Evolutionary conservation across 495 filamentous ascomycete genomes (phyloP).

Genomic region (Penicillium silybi): DNA sequence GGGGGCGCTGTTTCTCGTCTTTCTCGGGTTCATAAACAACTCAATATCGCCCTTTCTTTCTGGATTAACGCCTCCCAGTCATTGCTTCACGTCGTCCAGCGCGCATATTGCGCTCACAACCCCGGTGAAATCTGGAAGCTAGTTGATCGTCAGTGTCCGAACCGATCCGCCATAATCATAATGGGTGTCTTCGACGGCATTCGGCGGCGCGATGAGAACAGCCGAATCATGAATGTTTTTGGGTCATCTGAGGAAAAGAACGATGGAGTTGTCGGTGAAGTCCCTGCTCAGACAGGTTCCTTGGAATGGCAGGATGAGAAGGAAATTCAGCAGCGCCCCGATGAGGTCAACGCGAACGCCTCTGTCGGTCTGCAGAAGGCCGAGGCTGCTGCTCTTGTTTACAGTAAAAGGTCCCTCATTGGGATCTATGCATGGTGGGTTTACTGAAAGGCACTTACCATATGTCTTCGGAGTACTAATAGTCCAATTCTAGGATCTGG

Average conservation of each 20-base stretch:
- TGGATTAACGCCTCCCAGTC: no score
- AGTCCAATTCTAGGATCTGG: conserved; percentile 30
- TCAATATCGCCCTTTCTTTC: no score
- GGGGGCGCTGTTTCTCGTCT: no score
- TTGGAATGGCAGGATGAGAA: conserved; percentile 19
- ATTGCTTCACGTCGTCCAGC: no score
- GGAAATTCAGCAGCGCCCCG: conserved; percentile 16
- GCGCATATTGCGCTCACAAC: no score
- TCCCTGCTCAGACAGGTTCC: background rate
- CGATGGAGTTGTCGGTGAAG: background rate
- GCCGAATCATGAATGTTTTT: background rate
- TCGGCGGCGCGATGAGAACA: conserved; percentile 2
- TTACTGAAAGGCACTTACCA: no score
- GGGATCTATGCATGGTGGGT: conserved; percentile 39
- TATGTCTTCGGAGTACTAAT: no score
- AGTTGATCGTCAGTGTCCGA: no score
- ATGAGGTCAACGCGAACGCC: conserved; percentile 23
- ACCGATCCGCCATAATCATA: background rate
- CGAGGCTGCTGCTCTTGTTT: conserved; percentile 42
- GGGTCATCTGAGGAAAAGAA: background rate
- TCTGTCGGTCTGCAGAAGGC: conserved; percentile 37
- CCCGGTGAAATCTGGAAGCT: no score
- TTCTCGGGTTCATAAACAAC: no score
- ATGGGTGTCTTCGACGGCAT: background rate
- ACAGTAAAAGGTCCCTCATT: conserved; percentile 28